These are phyloP conservation scores for Trichomonascus vanleenenianus DNA, from an alignment of 805 yeast genomes.

Conservation along the genomic window DNA sequence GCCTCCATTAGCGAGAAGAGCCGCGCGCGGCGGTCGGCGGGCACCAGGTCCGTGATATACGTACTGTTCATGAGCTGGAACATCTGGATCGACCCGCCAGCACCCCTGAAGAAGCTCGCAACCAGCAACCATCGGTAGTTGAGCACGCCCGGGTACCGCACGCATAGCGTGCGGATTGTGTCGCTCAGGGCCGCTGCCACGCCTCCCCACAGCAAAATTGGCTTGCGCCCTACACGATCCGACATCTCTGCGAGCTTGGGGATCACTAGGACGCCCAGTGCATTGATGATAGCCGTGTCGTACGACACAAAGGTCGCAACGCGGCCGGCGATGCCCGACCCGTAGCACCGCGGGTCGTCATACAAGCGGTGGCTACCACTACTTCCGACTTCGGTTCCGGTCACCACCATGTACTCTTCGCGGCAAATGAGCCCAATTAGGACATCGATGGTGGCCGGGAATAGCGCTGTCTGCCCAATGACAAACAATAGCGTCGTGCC, in stretches of 20 bases:
- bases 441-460: conserved; percentile 16
- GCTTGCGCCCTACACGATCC: conserved; percentile 57
- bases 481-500: conserved; percentile 7
- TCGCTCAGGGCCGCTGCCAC: conserved; percentile 11
- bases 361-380: neutral
- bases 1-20: conserved; percentile 26
- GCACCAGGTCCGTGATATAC: conserved; percentile 68
- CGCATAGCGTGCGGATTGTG: conserved; percentile 12
- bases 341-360: conserved; percentile 16
- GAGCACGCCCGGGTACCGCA: conserved; percentile 13
- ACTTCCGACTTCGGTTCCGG: too few relatives aligned
- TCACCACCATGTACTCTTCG: conserved; percentile 10
- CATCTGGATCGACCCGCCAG: conserved; percentile 58
- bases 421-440: conserved; percentile 18
- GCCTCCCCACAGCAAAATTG: conserved; percentile 30
- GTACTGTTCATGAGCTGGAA: conserved; percentile 54
- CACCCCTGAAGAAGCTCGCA: conserved; percentile 38
- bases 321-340: conserved; percentile 14
- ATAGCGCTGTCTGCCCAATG: conserved; percentile 13
- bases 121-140: conserved; percentile 32
- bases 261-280: conserved; percentile 14
- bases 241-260: conserved; percentile 52
- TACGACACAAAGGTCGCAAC: conserved; percentile 17
- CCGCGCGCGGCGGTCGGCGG: conserved; percentile 43
- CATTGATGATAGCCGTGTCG: conserved; percentile 9